Percentiles rank a stretch among this genome's conserved stretches.
These are phyloP conservation scores for Colletotrichum musicola DNA, from an alignment of 2,329 filamentous ascomycete species.

Conservation along the genomic window DNA sequence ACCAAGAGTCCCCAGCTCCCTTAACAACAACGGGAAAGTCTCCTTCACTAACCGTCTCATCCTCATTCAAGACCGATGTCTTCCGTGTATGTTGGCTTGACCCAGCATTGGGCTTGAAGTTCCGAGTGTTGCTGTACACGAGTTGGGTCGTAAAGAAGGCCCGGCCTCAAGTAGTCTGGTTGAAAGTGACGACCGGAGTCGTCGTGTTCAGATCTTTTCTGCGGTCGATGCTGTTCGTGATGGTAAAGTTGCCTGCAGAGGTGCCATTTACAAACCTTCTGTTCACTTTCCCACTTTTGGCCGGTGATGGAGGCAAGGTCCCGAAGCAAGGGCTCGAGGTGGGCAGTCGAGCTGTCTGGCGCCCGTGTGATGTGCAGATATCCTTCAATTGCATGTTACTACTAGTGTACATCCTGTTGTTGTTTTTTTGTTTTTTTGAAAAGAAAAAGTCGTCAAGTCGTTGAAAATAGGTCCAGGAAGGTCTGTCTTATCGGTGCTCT, in stretches of 20 bases:
- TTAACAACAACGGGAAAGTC: background rate
- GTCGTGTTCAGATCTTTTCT: background rate
- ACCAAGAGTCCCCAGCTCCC: background rate
- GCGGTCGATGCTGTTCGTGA: background rate
- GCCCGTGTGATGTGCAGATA: too few relatives aligned
- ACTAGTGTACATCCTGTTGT: too few relatives aligned
- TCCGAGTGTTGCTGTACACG: constrained; percentile 11
- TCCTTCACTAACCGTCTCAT: background rate
- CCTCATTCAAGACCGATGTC: constrained; percentile 1
- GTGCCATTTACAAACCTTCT: constrained; percentile 2
- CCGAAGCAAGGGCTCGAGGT: background rate
- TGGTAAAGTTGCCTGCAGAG: background rate
- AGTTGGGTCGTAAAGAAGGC: background rate
- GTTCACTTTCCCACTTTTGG: constrained; percentile 13
- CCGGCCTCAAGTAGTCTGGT: background rate
- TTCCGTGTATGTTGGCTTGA: background rate
- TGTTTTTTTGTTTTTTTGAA: too few relatives aligned
- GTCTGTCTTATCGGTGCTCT: too few relatives aligned
- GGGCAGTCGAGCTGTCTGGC: too few relatives aligned
- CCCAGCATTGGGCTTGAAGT: constrained; percentile 2
- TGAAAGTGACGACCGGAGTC: background rate
- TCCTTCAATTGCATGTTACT: too few relatives aligned
- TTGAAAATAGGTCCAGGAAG: too few relatives aligned
- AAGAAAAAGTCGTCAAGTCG: too few relatives aligned
- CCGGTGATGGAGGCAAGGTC: constrained; percentile 11